These are phyloP conservation scores for Triadica sebifera DNA, from an alignment of 345 rosid genomes.

Conservation along the genomic window DNA sequence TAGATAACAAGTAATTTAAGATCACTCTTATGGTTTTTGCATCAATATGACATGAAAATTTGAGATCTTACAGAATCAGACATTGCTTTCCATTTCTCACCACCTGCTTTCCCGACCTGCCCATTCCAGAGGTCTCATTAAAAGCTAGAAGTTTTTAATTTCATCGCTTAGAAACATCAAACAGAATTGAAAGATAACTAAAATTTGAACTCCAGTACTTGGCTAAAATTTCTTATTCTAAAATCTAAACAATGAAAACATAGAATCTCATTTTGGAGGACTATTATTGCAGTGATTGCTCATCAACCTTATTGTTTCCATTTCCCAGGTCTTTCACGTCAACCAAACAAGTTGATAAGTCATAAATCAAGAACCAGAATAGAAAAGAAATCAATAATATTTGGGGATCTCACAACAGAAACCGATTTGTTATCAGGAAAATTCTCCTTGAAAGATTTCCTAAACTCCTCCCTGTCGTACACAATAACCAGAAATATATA, in stretches of 20 bases:
- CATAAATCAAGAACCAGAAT: neutral
- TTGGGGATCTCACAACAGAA: conserved; percentile 22
- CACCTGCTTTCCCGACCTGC: conserved; percentile 47
- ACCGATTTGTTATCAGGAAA: conserved; percentile 33
- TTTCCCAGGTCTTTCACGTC: neutral
- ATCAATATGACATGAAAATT: neutral
- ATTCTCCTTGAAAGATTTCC: conserved; percentile 33
- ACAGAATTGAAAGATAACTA: neutral
- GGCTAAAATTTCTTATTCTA: neutral
- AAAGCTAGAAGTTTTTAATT: neutral
- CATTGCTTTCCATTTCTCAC: conserved; percentile 46
- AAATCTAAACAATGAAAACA: neutral
- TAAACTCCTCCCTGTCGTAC: conserved; percentile 34
- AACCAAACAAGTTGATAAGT: conserved; percentile 6
- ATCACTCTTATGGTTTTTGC: neutral
- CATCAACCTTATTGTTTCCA: neutral
- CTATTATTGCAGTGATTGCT: neutral
- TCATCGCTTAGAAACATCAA: conserved; percentile 2
- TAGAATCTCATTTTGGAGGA: neutral
- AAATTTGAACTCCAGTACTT: neutral
- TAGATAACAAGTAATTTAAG: neutral
- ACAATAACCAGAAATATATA: neutral
- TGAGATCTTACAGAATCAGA: conserved; percentile 31
- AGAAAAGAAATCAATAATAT: neutral
- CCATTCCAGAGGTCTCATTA: neutral